These are phyloP conservation scores for Suillus hirtellus DNA, from an alignment of 768 basidiomycete species.

Conservation along the genomic window DNA sequence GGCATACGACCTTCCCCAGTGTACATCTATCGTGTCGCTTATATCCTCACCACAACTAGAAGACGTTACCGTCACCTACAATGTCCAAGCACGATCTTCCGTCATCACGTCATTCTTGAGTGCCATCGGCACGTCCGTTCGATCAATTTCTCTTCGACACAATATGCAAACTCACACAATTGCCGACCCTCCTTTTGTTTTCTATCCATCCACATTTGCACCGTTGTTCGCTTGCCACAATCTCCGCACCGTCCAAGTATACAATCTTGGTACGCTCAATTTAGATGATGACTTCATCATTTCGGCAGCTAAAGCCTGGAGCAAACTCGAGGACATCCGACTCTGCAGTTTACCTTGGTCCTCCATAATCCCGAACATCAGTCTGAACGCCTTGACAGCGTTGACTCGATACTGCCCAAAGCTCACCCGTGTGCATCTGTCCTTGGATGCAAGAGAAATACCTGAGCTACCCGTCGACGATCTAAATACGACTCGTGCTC, in stretches of 20 bases:
- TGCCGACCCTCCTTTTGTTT: slow-evolving; percentile 22
- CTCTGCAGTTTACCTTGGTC: slow-evolving; percentile 32
- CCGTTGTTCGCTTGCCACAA: slow-evolving; percentile 26
- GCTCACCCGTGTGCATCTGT: slow-evolving; percentile 21
- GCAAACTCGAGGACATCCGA: slow-evolving; percentile 25
- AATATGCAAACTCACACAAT: slow-evolving; percentile 24
- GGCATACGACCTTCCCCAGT: slow-evolving; percentile 29
- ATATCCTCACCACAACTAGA: slow-evolving; percentile 26
- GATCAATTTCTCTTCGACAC: slow-evolving; percentile 29
- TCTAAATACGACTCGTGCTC: background rate
- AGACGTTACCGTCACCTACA: slow-evolving; percentile 27
- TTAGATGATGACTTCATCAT: slow-evolving; percentile 29
- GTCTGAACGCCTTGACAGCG: slow-evolving; percentile 23
- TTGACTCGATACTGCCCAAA: slow-evolving; percentile 21
- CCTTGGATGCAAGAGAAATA: slow-evolving; percentile 27
- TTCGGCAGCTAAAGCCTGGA: slow-evolving; percentile 30
- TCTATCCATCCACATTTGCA: slow-evolving; percentile 24
- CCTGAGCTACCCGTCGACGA: background rate
- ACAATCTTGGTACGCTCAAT: slow-evolving; percentile 29
- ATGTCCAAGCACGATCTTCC: slow-evolving; percentile 25
- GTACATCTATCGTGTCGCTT: slow-evolving; percentile 26
- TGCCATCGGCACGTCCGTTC: slow-evolving; percentile 10
- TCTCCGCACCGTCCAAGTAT: slow-evolving; percentile 23
- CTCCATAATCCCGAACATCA: slow-evolving; percentile 7
- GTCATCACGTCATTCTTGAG: slow-evolving; percentile 25